Conservation (phyloP, 2,329 filamentous ascomycete species). For the Septoria petroselini region DNA sequence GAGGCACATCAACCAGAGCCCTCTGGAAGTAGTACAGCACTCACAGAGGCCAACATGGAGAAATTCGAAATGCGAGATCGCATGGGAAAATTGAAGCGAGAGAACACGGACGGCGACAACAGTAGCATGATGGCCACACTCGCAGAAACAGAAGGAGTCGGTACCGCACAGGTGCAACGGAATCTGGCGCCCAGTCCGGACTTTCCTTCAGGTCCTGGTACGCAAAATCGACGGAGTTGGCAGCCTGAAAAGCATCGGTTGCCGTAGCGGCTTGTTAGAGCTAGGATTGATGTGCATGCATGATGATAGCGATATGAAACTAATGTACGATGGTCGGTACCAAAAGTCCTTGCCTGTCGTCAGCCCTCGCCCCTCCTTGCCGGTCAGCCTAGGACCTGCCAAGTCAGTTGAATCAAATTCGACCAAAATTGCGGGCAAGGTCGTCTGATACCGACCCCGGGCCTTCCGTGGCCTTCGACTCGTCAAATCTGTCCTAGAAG, state of each 20-base stretch:
- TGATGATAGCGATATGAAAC: too few relatives aligned
- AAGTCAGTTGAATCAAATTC: too few relatives aligned
- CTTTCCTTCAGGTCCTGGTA: neutral
- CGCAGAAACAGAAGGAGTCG: slow-evolving; percentile 17
- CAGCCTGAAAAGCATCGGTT: slow-evolving; percentile 1
- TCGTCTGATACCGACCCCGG: too few relatives aligned
- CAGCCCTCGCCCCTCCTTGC: too few relatives aligned
- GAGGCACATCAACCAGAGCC: slow-evolving; percentile 20
- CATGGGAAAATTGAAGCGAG: slow-evolving; percentile 14
- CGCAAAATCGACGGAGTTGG: slow-evolving; percentile 16
- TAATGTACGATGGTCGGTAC: too few relatives aligned
- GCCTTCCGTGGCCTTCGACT: too few relatives aligned
- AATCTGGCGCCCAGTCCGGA: slow-evolving; percentile 9
- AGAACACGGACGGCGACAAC: slow-evolving; percentile 15
- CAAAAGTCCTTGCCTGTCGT: too few relatives aligned
- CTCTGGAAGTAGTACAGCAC: slow-evolving; percentile 10
- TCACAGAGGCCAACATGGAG: slow-evolving; percentile 37
- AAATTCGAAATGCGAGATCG: slow-evolving; percentile 27
- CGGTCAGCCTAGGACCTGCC: too few relatives aligned
- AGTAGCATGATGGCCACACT: slow-evolving; percentile 23
- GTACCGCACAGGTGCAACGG: neutral
- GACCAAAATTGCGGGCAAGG: too few relatives aligned
- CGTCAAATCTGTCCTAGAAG: too few relatives aligned
- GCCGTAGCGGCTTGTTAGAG: neutral
- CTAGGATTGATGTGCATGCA: neutral